Evolutionary conservation across 495 filamentous ascomycete genomes (phyloP).

Genomic region (Hypoxylon crocopeplum): DNA sequence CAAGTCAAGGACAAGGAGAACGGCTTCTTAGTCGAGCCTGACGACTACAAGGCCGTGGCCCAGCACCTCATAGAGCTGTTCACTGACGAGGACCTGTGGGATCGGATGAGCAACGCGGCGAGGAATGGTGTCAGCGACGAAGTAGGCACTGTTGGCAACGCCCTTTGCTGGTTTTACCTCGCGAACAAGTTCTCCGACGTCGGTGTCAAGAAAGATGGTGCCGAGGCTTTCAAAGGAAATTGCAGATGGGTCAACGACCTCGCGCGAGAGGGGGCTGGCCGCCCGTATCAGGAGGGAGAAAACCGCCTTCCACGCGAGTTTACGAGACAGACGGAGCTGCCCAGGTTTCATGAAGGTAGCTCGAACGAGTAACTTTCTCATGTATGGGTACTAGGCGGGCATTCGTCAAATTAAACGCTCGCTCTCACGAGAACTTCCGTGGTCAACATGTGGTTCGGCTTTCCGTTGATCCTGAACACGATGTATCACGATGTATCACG

Average conservation of each 20-base stretch:
- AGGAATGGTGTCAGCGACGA: constrained; percentile 75
- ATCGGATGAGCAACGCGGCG: constrained; percentile 73
- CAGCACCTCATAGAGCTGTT: constrained; percentile 72
- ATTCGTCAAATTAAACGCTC: no score
- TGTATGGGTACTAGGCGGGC: no score
- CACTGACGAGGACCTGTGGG: constrained; percentile 67
- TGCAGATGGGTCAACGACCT: constrained; percentile 79
- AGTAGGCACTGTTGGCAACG: constrained; percentile 83
- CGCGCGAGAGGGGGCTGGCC: constrained; percentile 71
- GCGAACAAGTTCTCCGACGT: constrained; percentile 65
- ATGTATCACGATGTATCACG: no score
- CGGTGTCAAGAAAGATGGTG: constrained; percentile 46
- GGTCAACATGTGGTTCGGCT: no score
- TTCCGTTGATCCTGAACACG: no score
- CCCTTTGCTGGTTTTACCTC: constrained; percentile 78
- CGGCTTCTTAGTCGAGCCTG: constrained; percentile 78
- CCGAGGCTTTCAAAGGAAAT: constrained; percentile 50
- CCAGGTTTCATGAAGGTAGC: constrained; percentile 4
- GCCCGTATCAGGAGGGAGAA: constrained; percentile 65
- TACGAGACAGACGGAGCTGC: constrained; percentile 40
- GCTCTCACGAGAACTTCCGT: no score
- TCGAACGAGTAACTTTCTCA: background rate
- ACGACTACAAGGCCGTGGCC: constrained; percentile 76
- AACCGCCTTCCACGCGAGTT: constrained; percentile 62
- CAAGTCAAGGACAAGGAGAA: constrained; percentile 77